Conservation (phyloP, 1,284 basidiomycete genomes). For the Boletus mariae region DNA sequence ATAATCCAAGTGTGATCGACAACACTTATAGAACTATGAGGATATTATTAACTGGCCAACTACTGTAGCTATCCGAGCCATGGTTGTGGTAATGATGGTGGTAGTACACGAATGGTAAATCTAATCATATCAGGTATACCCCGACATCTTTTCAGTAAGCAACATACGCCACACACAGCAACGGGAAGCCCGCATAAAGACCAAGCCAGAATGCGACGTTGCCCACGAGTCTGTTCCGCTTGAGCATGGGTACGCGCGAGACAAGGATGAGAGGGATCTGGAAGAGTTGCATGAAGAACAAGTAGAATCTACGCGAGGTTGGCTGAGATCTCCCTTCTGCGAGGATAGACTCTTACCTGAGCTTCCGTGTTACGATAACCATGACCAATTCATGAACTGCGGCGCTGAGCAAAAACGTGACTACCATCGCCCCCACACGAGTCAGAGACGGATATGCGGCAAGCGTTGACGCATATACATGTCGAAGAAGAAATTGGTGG, state of each 20-base stretch:
- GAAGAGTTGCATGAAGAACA: conserved; percentile 76
- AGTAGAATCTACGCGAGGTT: conserved; percentile 55
- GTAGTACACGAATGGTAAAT: conserved; percentile 2
- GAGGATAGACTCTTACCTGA: conserved; percentile 45
- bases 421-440: conserved; percentile 76
- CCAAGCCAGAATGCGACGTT: conserved; percentile 94
- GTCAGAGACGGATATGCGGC: conserved; percentile 68
- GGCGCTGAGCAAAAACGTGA: conserved; percentile 90
- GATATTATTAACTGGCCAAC: too few species aligned
- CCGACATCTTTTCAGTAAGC: conserved; percentile 68
- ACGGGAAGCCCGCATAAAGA: conserved; percentile 85
- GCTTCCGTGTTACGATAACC: conserved; percentile 91
- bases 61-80: conserved; percentile 3
- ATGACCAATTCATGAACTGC: conserved; percentile 94
- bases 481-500: conserved; percentile 89
- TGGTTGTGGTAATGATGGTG: conserved; percentile 1
- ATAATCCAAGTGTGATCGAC: not conserved
- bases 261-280: conserved; percentile 91
- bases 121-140: conserved; percentile 6
- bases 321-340: not conserved
- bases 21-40: too few species aligned
- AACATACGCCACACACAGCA: conserved; percentile 85
- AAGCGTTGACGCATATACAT: conserved; percentile 91
- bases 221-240: conserved; percentile 74
- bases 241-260: conserved; percentile 72